These are phyloP conservation scores for Ascochyta fabae DNA, from an alignment of 2,329 filamentous ascomycete species.

Conservation along the genomic window DNA sequence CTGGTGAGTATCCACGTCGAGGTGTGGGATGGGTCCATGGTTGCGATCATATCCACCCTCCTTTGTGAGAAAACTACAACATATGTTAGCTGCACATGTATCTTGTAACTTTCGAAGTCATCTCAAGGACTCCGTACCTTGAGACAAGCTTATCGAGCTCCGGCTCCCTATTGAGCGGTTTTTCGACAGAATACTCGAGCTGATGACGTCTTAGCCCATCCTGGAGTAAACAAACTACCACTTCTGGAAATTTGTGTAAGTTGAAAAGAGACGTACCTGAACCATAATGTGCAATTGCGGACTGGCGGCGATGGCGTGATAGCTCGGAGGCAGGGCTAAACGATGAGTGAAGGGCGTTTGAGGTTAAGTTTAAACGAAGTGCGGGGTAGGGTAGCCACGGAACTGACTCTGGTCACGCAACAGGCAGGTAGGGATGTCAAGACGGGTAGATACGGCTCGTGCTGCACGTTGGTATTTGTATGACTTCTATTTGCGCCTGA, in stretches of 20 bases:
- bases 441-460: constrained; percentile 19
- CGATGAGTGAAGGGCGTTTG: constrained; percentile 9
- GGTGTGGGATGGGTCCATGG: constrained; percentile 60
- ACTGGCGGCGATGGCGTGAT: constrained; percentile 41
- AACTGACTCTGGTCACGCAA: constrained; percentile 9
- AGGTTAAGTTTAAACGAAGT: constrained; percentile 16
- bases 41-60: constrained; percentile 63
- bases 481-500: constrained; percentile 1
- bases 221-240: constrained; percentile 22
- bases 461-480: constrained; percentile 13
- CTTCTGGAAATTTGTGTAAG: constrained; percentile 21
- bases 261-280: constrained; percentile 29
- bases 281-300: constrained; percentile 32
- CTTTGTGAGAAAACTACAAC: constrained; percentile 56
- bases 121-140: constrained; percentile 37
- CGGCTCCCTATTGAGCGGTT: constrained; percentile 59
- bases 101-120: background rate
- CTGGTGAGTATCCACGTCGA: constrained; percentile 50
- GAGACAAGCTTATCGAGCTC: constrained; percentile 53
- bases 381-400: constrained; percentile 17
- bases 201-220: constrained; percentile 26
- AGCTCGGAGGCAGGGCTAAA: constrained; percentile 27
- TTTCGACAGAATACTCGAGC: constrained; percentile 52
- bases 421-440: constrained; percentile 12
- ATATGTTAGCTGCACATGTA: background rate